Conservation (phyloP, 2,329 filamentous ascomycete genomes). For the Aspergillus ochraceus region DNA sequence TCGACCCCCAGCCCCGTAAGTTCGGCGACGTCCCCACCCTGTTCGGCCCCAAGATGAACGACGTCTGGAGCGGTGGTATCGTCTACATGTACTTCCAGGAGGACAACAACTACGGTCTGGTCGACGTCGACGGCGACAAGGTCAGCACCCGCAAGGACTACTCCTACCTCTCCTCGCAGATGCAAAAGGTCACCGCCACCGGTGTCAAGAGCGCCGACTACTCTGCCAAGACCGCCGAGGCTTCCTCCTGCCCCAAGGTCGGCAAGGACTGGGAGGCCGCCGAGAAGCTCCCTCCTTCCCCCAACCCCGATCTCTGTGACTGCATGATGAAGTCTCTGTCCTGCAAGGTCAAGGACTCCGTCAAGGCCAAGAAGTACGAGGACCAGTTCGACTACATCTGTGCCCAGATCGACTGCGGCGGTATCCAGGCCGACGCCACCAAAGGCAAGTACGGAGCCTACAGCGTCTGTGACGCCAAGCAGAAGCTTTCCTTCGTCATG, state of each 20-base stretch:
- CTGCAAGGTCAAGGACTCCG: slow-evolving; percentile 65
- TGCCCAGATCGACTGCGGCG: slow-evolving; percentile 38
- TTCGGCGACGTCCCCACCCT: slow-evolving; percentile 85
- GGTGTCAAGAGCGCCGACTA: slow-evolving; percentile 68
- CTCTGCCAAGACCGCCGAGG: slow-evolving; percentile 69
- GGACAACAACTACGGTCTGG: slow-evolving; percentile 72
- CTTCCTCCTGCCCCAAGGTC: slow-evolving; percentile 68
- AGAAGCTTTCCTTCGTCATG: slow-evolving; percentile 50
- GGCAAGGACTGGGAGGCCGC: slow-evolving; percentile 67
- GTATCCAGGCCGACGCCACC: slow-evolving; percentile 41
- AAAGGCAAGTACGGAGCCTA: slow-evolving; percentile 49
- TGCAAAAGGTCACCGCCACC: slow-evolving; percentile 66
- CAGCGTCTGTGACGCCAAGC: slow-evolving; percentile 46
- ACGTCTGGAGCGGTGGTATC: slow-evolving; percentile 91
- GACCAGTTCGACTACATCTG: slow-evolving; percentile 64
- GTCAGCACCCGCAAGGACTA: slow-evolving; percentile 75
- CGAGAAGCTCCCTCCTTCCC: slow-evolving; percentile 73
- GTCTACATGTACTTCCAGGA: slow-evolving; percentile 99
- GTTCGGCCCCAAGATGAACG: slow-evolving; percentile 77
- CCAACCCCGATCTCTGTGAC: slow-evolving; percentile 74
- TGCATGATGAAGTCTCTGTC: slow-evolving; percentile 78
- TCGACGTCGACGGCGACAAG: slow-evolving; percentile 63
- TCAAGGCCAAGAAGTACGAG: slow-evolving; percentile 55
- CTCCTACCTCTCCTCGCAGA: slow-evolving; percentile 67
- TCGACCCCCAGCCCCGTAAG: slow-evolving; percentile 67